phyloP scores from a whole-genome alignment of 2,329 filamentous ascomycete genomes.

The Pseudovirgaria hyperparasitica region DNA sequence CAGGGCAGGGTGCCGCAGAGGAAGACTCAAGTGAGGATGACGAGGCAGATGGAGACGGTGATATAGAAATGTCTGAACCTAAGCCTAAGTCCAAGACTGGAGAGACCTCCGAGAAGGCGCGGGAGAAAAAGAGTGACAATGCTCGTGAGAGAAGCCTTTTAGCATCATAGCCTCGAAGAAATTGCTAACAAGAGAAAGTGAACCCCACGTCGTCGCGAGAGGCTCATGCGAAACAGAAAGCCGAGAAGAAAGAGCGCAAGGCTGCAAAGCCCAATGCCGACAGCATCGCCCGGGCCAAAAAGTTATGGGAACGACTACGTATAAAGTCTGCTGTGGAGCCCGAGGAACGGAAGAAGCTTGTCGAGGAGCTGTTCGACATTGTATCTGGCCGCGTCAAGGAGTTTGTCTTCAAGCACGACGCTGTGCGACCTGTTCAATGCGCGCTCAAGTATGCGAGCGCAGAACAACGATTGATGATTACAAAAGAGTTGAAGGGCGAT shows the following conservation, averaged over 20 bases:
- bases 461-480: slow-evolving; percentile 76
- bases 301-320: slow-evolving; percentile 89
- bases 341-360: slow-evolving; percentile 75
- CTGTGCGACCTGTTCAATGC: slow-evolving; percentile 90
- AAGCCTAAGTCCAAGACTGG: slow-evolving; percentile 8
- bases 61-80: slow-evolving; percentile 6
- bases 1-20: slow-evolving; percentile 4
- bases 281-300: slow-evolving; percentile 77
- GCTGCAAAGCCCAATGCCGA: slow-evolving; percentile 88
- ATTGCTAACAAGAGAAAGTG: too few species aligned
- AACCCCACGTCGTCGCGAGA: slow-evolving; percentile 68
- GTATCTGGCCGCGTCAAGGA: slow-evolving; percentile 86
- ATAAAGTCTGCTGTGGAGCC: slow-evolving; percentile 86
- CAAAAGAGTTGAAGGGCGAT: slow-evolving; percentile 70
- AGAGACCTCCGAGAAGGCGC: slow-evolving; percentile 10
- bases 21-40: slow-evolving; percentile 5
- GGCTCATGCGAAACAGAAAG: slow-evolving; percentile 86
- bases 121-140: not conserved
- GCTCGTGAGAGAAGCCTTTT: slow-evolving; percentile 8
- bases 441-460: slow-evolving; percentile 89
- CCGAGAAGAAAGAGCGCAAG: slow-evolving; percentile 76
- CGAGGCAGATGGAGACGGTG: not conserved
- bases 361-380: slow-evolving; percentile 81
- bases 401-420: slow-evolving; percentile 97
- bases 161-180: too few species aligned